Percentiles rank a stretch among this genome's conserved stretches.
Conservation (phyloP, 345 rosid genomes). For the Luvunga scandens region DNA sequence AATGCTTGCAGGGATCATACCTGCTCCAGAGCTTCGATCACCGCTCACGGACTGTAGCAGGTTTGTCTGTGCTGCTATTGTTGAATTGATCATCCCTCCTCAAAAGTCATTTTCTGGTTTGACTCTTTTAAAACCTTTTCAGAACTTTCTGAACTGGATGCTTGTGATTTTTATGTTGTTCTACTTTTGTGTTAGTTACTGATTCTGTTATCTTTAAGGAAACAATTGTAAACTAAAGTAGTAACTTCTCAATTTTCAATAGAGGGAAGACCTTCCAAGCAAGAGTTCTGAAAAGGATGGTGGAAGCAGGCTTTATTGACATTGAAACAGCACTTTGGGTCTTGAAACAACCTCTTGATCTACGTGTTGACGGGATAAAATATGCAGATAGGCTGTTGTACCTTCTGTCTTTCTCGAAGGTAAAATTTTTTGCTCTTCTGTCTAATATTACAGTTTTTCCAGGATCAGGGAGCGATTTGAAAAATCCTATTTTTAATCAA, state of each 20-base stretch:
- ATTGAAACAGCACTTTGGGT: conserved; percentile 17
- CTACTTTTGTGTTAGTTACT: neutral
- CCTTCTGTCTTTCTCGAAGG: conserved; percentile 19
- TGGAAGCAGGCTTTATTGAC: conserved; percentile 25
- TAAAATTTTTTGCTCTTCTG: neutral
- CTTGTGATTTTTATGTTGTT: neutral
- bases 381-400: conserved; percentile 16
- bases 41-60: conserved; percentile 25
- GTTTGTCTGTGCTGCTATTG: conserved; percentile 6
- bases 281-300: conserved; percentile 35
- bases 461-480: neutral
- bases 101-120: neutral
- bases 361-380: conserved; percentile 5
- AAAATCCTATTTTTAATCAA: neutral
- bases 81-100: neutral
- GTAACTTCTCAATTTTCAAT: neutral
- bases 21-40: conserved; percentile 32
- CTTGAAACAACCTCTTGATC: conserved; percentile 18
- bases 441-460: neutral
- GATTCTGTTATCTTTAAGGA: neutral
- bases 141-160: neutral
- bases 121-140: neutral
- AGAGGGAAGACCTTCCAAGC: conserved; percentile 35
- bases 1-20: conserved; percentile 31
- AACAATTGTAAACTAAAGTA: neutral